Evolutionary conservation across 2,329 filamentous ascomycete species (phyloP).

Genomic region (Cytospora chrysosperma): DNA sequence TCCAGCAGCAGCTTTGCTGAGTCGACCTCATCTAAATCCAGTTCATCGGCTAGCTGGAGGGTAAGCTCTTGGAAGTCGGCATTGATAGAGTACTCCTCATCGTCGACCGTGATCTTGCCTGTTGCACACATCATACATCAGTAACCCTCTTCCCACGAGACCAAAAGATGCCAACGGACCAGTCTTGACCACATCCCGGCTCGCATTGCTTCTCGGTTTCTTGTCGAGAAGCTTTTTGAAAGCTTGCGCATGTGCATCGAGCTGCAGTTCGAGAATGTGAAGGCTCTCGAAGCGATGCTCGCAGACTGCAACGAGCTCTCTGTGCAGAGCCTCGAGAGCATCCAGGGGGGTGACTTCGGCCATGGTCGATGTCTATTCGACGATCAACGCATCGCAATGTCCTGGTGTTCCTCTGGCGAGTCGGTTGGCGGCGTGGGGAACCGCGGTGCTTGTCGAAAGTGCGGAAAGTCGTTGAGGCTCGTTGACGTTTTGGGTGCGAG

Average conservation of each 20-base stretch:
- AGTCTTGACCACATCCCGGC: conserved; percentile 67
- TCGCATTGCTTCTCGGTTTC: conserved; percentile 69
- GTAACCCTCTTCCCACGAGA: conserved; percentile 26
- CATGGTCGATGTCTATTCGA: conserved; percentile 50
- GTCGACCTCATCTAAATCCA: conserved; percentile 87
- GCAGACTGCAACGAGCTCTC: conserved; percentile 75
- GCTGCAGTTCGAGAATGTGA: conserved; percentile 67
- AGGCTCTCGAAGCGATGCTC: conserved; percentile 62
- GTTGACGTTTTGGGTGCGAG: conserved; percentile 14
- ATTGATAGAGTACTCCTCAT: conserved; percentile 77
- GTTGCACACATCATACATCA: conserved; percentile 10
- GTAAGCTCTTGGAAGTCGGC: conserved; percentile 82
- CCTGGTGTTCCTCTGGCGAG: background rate
- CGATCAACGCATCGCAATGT: conserved; percentile 20
- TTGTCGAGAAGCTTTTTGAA: conserved; percentile 75
- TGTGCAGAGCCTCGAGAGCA: conserved; percentile 79
- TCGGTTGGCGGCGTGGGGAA: background rate
- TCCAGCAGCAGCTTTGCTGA: conserved; percentile 75
- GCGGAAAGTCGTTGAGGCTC: conserved; percentile 4
- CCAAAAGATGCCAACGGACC: conserved; percentile 45
- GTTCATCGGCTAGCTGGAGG: conserved; percentile 79
- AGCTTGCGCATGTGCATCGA: conserved; percentile 65
- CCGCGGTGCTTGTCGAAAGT: conserved; percentile 12
- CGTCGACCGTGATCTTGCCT: conserved; percentile 76
- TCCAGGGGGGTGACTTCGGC: conserved; percentile 71